phyloP scores from a whole-genome alignment of 2,329 filamentous ascomycete genomes.

The Botrytis deweyae region DNA sequence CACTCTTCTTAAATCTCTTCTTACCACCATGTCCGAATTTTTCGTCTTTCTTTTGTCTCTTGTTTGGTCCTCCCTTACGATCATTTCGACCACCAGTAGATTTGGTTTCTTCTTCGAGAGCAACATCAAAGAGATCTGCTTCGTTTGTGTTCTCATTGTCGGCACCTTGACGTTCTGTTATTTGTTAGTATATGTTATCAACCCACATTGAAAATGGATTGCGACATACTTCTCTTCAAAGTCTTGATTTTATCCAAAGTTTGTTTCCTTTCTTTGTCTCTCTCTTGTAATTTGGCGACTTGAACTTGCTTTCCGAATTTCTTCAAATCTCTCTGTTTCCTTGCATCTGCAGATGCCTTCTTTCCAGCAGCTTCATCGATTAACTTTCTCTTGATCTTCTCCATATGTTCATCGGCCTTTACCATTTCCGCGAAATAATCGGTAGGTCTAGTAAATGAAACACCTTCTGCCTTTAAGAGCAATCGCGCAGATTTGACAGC shows the following conservation, averaged over 20 bases:
- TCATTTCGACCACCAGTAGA: slow-evolving; percentile 25
- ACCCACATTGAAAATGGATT: slow-evolving; percentile 9
- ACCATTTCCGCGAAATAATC: slow-evolving; percentile 99
- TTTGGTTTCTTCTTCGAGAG: slow-evolving; percentile 58
- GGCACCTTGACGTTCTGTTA: slow-evolving; percentile 76
- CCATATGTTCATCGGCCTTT: slow-evolving; percentile 98
- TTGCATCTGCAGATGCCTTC: slow-evolving; percentile 88
- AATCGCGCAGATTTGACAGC: slow-evolving; percentile 71
- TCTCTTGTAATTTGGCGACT: slow-evolving; percentile 91
- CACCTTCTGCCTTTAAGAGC: slow-evolving; percentile 76
- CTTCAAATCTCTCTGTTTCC: slow-evolving; percentile 91
- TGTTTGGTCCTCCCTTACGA: slow-evolving; percentile 51
- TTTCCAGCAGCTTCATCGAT: slow-evolving; percentile 88
- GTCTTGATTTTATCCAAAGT: slow-evolving; percentile 94
- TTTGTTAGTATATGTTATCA: slow-evolving; percentile 31
- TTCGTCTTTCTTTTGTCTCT: slow-evolving; percentile 89
- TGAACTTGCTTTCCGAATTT: slow-evolving; percentile 99
- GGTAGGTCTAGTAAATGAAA: slow-evolving; percentile 81
- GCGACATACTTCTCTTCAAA: slow-evolving; percentile 87
- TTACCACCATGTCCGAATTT: slow-evolving; percentile 97
- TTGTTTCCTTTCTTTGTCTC: slow-evolving; percentile 86
- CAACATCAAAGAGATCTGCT: slow-evolving; percentile 87
- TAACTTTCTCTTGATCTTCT: slow-evolving; percentile 89
- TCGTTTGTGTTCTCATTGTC: slow-evolving; percentile 62
- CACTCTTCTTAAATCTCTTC: slow-evolving; percentile 88